Evolutionary conservation across 1,284 basidiomycete species (phyloP), one percentile per base, ranked within the genome.

Genomic region (Sphaerobolus stellatus): DNA sequence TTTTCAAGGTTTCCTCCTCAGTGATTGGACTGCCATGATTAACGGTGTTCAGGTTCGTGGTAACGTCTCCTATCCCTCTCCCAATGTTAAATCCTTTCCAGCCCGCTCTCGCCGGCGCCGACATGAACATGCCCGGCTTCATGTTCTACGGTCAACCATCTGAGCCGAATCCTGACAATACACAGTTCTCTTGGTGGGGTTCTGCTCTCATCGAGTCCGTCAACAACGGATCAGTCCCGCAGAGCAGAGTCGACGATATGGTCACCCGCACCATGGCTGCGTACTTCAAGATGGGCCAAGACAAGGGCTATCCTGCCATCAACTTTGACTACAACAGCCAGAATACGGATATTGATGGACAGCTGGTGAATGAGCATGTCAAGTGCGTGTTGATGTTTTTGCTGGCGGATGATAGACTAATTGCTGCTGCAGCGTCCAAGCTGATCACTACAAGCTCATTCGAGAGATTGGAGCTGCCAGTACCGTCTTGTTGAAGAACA

Each of bases 401-500:
- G 2, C 24, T 30, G 13, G 5, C 27, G n/a, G 18, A 20, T 4
- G 29, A 36, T 14, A 38, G 25, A 16, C 25, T 31, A 29, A 27
- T 29, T 28, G 18, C 41, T 30, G 24, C n/a, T 16, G 22, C 8
- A 62, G 61, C 51, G 51, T 56, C 25, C 51, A 58, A 46, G 47
- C 24, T 13, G 47, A 54, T 25, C 53, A 54, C 22, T 53, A 14
- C 49, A 85, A 81, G 41, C 59, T 86, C 13, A 85, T 89, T 36
- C 79, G 85, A 9, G 73, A 81, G 48, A 83, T 91, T 38, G 88
- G 81, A n/a, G 79, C 78, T 1, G 83, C 86, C 0, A 84, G 84
- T 0, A 86, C 83, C 1, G 83, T 92, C 6, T 72, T 94, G 25
- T 75, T 92, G 48, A 92, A 92, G 74, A 92, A 92, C 67, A 65